Evolutionary conservation across 768 basidiomycete species (phyloP), one percentile per base, ranked within the genome.

Genomic region (Sutorius australiensis): DNA sequence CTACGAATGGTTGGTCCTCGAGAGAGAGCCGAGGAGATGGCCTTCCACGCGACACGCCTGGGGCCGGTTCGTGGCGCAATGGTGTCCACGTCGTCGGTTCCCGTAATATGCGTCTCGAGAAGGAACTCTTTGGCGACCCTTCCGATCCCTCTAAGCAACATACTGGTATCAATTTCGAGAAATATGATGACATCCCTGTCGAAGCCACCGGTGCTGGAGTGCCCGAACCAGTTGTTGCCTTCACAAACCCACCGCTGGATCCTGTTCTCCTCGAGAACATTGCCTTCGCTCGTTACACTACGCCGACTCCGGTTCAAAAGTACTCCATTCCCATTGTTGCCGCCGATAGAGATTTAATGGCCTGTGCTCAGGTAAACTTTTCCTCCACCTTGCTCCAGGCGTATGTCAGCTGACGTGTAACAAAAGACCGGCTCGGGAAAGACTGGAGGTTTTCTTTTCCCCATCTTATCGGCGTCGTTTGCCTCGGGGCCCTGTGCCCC

Each of bases 141-240:
- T 76, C 81, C 42, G 95, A 98, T 70, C 82, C 87, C 21, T 84
- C 83, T 54, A 91, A 90, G 67, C 89, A 97, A 71, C 86, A 92
- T 68, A 95, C 95, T 40, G 97, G 97, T 58, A 98, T 99, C 76
- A 99, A 99, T 77, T 99, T 99, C 67, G 97, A 99, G 77, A 97
- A 97, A 74, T 99, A 98, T 65, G 97, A 97, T 72, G 95, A 98
- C 70, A 99, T 99, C 67, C 97, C 97, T 58, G 95, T 99, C 61
- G 97, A 98, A 75, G 95, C 95, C 33, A 98, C 95, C 45, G 97
- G 97, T 61, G 85, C 86, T 55, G 90, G 88, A 62, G 95, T 98
- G n/a, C 97, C 97, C 56, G 95, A 98, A 38, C 94, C 97, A 41
- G 83, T 98, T 64, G 81, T 71, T 58, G 80, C 83, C 37, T 99